Evolutionary conservation across 352 stramenopile species (phyloP).

Genomic region (Blastocystis hominis): DNA sequence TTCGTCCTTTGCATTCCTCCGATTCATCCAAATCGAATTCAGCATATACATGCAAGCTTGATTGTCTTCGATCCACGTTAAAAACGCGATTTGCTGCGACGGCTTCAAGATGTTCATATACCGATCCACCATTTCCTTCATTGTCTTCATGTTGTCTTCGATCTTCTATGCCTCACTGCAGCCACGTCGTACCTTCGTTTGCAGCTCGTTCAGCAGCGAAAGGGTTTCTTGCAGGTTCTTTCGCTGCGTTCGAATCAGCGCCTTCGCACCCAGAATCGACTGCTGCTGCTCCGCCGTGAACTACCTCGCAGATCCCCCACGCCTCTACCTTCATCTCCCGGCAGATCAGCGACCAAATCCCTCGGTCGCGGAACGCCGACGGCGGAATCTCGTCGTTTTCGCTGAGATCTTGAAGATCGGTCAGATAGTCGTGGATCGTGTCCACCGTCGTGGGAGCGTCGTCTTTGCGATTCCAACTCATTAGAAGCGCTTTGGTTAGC

Average conservation of each 20-base stretch:
- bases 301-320: neutral
- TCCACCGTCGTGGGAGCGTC: slow-evolving; percentile 8
- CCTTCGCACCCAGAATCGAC: slow-evolving; percentile 50
- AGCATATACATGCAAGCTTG: slow-evolving; percentile 62
- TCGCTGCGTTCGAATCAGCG: slow-evolving; percentile 41
- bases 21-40: slow-evolving; percentile 60
- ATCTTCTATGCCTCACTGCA: neutral
- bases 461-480: slow-evolving; percentile 58
- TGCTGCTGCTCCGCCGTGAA: slow-evolving; percentile 50
- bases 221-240: slow-evolving; percentile 57
- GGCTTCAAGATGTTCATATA: slow-evolving; percentile 60
- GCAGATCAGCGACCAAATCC: slow-evolving; percentile 54
- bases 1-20: neutral
- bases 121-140: slow-evolving; percentile 60
- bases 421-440: slow-evolving; percentile 18
- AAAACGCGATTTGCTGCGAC: slow-evolving; percentile 60
- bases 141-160: slow-evolving; percentile 58
- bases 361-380: neutral
- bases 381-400: neutral
- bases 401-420: neutral
- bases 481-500: slow-evolving; percentile 60
- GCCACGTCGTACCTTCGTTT: slow-evolving; percentile 52
- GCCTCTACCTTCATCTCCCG: slow-evolving; percentile 30
- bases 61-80: slow-evolving; percentile 61
- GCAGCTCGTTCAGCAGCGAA: slow-evolving; percentile 58